Base-by-base conservation (phyloP, 2,329 filamentous ascomycete genomes). In the Exophiala viscosa region DNA sequence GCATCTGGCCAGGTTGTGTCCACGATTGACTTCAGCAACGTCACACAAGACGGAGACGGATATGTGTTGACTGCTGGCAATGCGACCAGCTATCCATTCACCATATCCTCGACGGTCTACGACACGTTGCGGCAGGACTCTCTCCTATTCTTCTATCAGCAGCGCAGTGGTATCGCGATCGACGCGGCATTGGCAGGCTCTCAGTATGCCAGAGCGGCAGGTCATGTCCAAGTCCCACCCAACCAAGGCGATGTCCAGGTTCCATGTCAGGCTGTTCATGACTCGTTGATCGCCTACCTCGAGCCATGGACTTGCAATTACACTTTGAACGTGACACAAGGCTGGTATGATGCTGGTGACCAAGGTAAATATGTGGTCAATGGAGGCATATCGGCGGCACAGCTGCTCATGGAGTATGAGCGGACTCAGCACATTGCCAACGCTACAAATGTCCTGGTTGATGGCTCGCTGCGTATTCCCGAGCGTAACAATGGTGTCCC, bases 221-320 rank as follows among this genome's bases (percentile, higher is more conserved):
- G 44, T n/a, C 44, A 46, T 34, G 44, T 46, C 44, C 44, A 46
- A 13, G 17, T 46, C 32, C 44, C 32, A 36, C 44, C 44, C 28
- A 46, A 46, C 44, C 23, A 46, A 46, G 44, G 44, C 13, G 44
- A 46, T 23, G 44, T 46, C 5, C 32, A 46, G 3, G 44, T 46
- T 8, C 44, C 44, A 34, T 46, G 44, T 46, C 44, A 46, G 18
- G 44, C 31, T 9, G 32, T 46, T 9, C 44, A 46, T 13, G 44
- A 46, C 44, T 46, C 44, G 13, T 13, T 46, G 14, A 36, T 46
- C n/a, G 44, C 44, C 32, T 46, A 46, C 20, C 44, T 46, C 31
- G 44, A 46, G 28, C 44, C 44, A 18, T 46, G 44, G 44, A 46
- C 44, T 35, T 46, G 44, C 44, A 46, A 46, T 17, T 46, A 46